Percentiles rank a stretch among this genome's conserved stretches.
These are phyloP conservation scores for Talaromyces sp. DNA, from an alignment of 2,329 filamentous ascomycete species.

Conservation along the genomic window DNA sequence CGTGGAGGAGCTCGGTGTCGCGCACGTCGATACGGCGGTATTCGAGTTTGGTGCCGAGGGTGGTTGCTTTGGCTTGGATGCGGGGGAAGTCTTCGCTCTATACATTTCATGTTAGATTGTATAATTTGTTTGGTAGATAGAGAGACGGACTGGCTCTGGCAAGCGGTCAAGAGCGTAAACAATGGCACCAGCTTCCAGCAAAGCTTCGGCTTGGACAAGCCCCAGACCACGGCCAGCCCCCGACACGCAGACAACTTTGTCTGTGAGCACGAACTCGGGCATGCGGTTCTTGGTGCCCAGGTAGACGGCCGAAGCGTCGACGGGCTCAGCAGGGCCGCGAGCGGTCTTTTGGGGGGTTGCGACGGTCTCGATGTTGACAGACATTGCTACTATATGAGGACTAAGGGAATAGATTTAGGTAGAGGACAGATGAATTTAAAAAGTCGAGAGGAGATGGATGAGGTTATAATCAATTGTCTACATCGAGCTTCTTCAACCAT, in stretches of 20 bases:
- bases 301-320: constrained; percentile 27
- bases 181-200: constrained; percentile 71
- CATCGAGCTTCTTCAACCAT: neutral
- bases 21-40: constrained; percentile 81
- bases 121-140: neutral
- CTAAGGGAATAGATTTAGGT: no score
- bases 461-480: neutral
- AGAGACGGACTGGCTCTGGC: constrained; percentile 34
- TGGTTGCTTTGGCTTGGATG: constrained; percentile 62
- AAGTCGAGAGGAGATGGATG: neutral
- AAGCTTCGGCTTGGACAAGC: constrained; percentile 68
- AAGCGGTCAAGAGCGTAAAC: constrained; percentile 47
- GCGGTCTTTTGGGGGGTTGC: constrained; percentile 12
- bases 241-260: constrained; percentile 68
- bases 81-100: constrained; percentile 59
- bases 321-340: constrained; percentile 19
- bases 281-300: constrained; percentile 44
- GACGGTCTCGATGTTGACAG: constrained; percentile 18
- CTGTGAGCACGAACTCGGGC: constrained; percentile 71
- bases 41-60: constrained; percentile 64
- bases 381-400: neutral
- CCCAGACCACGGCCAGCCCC: constrained; percentile 70
- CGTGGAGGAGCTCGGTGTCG: constrained; percentile 65
- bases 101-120: constrained; percentile 51
- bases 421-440: neutral